Percentiles rank a stretch among this genome's conserved stretches.
Evolutionary conservation across 1,139 yeast genomes (phyloP).

Genomic region (Taphrina sp.): DNA sequence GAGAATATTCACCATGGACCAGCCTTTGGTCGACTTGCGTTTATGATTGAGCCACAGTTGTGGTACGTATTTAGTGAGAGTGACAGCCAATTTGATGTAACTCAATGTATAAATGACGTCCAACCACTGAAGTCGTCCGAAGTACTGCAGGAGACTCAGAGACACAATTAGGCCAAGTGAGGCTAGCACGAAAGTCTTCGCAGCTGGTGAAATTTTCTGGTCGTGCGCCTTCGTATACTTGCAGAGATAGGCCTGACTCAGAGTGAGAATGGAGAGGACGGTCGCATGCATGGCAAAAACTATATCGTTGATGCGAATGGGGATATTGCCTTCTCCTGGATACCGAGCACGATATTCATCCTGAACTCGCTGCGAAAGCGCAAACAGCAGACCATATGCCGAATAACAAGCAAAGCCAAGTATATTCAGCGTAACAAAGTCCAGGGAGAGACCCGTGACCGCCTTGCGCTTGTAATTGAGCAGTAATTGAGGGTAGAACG

Average conservation of each 20-base stretch:
- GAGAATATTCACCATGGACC: slow-evolving; percentile 19
- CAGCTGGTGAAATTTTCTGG: slow-evolving; percentile 3
- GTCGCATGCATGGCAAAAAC: slow-evolving; percentile 30
- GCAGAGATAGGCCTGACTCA: slow-evolving; percentile 22
- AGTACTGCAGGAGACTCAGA: not conserved
- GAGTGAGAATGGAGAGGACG: slow-evolving; percentile 13
- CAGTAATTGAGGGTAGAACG: slow-evolving; percentile 29
- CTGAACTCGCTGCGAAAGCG: slow-evolving; percentile 3
- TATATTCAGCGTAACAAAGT: slow-evolving; percentile 19
- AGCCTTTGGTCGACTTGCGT: slow-evolving; percentile 22
- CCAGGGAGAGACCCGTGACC: slow-evolving; percentile 24
- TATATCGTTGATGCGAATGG: slow-evolving; percentile 28
- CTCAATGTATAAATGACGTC: slow-evolving; percentile 26
- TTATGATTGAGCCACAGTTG: slow-evolving; percentile 21
- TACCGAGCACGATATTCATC: slow-evolving; percentile 19
- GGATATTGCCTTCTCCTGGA: slow-evolving; percentile 5
- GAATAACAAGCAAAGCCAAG: slow-evolving; percentile 25
- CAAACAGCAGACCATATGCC: slow-evolving; percentile 8
- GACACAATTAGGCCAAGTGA: not conserved
- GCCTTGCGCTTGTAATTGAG: slow-evolving; percentile 17
- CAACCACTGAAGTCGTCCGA: slow-evolving; percentile 9
- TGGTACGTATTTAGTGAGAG: slow-evolving; percentile 24
- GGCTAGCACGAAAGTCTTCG: slow-evolving; percentile 10
- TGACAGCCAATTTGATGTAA: slow-evolving; percentile 22
- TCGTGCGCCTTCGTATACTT: slow-evolving; percentile 7